Percentiles rank a stretch among this genome's conserved stretches.
Evolutionary conservation across 176 grass and related monocot genomes (phyloP).

Genomic region (Avena insularis): DNA sequence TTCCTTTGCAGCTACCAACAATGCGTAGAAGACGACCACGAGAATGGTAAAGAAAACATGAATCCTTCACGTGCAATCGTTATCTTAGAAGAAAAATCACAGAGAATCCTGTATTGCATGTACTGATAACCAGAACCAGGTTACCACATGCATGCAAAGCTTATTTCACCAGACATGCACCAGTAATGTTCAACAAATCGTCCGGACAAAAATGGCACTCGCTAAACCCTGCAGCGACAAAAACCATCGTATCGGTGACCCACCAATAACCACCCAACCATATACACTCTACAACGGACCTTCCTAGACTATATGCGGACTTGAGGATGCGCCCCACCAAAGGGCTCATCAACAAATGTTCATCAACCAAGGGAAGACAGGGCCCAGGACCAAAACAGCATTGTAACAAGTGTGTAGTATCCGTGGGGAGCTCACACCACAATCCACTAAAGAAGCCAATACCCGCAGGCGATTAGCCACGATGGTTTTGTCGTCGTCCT

Average conservation of each 20-base stretch:
- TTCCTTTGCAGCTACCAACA: background rate
- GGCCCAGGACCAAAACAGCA: slow-evolving; percentile 16
- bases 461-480: background rate
- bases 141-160: slow-evolving; percentile 17
- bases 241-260: slow-evolving; percentile 9
- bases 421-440: background rate
- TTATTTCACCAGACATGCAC: slow-evolving; percentile 33
- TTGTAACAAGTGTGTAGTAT: slow-evolving; percentile 28
- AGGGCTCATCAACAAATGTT: slow-evolving; percentile 24
- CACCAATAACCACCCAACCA: slow-evolving; percentile 42
- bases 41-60: background rate
- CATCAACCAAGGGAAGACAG: slow-evolving; percentile 4
- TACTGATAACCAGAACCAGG: background rate
- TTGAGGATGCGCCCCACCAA: background rate
- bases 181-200: slow-evolving; percentile 16
- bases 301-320: slow-evolving; percentile 17
- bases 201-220: slow-evolving; percentile 38
- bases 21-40: background rate
- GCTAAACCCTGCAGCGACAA: background rate
- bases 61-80: background rate
- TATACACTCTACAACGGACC: slow-evolving; percentile 52
- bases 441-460: slow-evolving; percentile 30
- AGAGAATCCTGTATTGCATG: background rate
- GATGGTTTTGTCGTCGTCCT: slow-evolving; percentile 1
- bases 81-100: background rate